Percentiles rank a stretch among this genome's conserved stretches.
These are phyloP conservation scores for Pterula multifida DNA, from an alignment of 1,284 basidiomycete species.

Conservation along the genomic window DNA sequence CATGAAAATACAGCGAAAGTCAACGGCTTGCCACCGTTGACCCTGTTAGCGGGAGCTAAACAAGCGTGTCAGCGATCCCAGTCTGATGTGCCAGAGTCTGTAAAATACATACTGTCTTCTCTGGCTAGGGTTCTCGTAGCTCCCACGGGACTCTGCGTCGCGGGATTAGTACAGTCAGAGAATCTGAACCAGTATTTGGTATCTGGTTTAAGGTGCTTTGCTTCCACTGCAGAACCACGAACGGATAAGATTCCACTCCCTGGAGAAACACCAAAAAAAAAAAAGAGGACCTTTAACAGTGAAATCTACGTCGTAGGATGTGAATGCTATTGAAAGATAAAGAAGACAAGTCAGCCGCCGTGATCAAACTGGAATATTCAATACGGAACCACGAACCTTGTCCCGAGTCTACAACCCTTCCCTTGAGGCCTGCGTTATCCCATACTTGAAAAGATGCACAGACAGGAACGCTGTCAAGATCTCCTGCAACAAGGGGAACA, in stretches of 20 bases:
- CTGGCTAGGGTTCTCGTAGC: conserved; percentile 35
- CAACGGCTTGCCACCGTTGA: conserved; percentile 44
- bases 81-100: not conserved
- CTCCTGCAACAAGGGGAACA: conserved; percentile 14
- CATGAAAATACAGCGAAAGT: conserved; percentile 51
- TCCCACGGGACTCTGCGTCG: conserved; percentile 34
- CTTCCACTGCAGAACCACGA: conserved; percentile 37
- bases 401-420: conserved; percentile 30
- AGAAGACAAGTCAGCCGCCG: not conserved
- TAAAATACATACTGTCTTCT: conserved; percentile 27
- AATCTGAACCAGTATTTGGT: conserved; percentile 53
- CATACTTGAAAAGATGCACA: conserved; percentile 44
- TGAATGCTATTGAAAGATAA: conserved; percentile 23
- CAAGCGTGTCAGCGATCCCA: conserved; percentile 2
- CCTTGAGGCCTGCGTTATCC: conserved; percentile 23
- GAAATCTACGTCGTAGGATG: conserved; percentile 53
- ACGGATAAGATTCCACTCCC: too few relatives aligned
- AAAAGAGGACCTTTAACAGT: conserved; percentile 31
- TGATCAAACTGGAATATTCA: not conserved
- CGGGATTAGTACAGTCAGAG: conserved; percentile 39
- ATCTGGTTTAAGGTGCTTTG: conserved; percentile 37
- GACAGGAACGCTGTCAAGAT: conserved; percentile 21
- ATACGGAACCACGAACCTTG: too few relatives aligned
- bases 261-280: too few relatives aligned
- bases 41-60: conserved; percentile 32